Evolutionary conservation across 257 asterid genomes (phyloP), one percentile per base, ranked within the genome.

Genomic region (Solanum sejunctum): DNA sequence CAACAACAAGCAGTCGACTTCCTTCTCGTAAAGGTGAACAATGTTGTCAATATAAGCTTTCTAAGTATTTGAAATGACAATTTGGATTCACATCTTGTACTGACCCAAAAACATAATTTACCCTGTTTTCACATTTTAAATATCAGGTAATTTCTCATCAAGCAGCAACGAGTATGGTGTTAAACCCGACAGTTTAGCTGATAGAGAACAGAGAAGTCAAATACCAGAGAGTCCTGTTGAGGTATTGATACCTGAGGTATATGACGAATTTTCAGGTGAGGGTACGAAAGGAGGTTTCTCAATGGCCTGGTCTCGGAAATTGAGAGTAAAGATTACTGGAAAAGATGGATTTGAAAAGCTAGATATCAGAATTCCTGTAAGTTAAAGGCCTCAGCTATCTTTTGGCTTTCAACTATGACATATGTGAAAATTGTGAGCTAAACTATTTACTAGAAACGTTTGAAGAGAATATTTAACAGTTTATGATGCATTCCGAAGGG

Each of bases 291-390:
- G 86, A 66, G 86, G 94, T 66, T 91, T 91, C 88, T 89, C 93
- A 12, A 93, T 89, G 71, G 91, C 90, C 84, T 93, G 98, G 97
- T 94, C 97, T 56, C 88, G 96, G 82, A 94, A 92, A 84, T 87
- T 94, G 88, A 92, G 98, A 90, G 92, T 96, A 85, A 96, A 82
- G 88, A 94, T 96, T 81, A 92, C 98, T 79, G 99, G 98, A 85
- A 89, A 89, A 84, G 99, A 96, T 93, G 99, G 98, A 85, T 91
- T 75, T 83, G 98, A 92, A 87, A 93, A 89, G 87, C 99, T 96
- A 73, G 98, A 96, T 88, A 90, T 96, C 80, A 91, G 92, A 72
- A 90, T 96, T 88, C 99, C 99, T 60, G 99, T 95, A 92, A 92
- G 97, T 91, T 87, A 69, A 57, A 45, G 54, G 36, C 32, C 20